A percentile compares a stretch with the other conserved stretches of the same genome.
These are phyloP conservation scores for Kalaharituber pfeilii DNA, from an alignment of 2,329 filamentous ascomycete species.

Conservation along the genomic window DNA sequence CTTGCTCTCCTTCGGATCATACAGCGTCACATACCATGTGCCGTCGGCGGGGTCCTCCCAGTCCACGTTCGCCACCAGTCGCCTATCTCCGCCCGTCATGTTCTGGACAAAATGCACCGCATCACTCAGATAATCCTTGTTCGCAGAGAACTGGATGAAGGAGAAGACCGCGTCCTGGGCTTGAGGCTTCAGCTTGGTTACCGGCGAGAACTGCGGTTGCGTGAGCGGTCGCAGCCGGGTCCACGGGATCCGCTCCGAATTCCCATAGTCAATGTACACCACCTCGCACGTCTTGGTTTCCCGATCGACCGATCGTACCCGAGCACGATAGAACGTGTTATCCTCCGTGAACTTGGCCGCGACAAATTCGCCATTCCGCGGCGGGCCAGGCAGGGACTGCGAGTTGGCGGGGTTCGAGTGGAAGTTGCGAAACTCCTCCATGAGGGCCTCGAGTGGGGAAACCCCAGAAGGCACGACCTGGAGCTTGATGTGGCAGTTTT, in stretches of 20 bases:
- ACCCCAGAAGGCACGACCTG: conserved; percentile 70
- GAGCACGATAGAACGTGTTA: conserved; percentile 84
- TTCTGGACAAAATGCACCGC: conserved; percentile 41
- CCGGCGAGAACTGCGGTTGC: conserved; percentile 59
- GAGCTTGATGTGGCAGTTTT: conserved; percentile 60
- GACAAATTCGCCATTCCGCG: conserved; percentile 82
- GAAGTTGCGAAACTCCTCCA: conserved; percentile 81
- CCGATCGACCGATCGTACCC: conserved; percentile 81
- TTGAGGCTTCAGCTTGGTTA: conserved; percentile 69
- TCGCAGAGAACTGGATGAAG: conserved; percentile 71
- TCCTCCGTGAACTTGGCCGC: conserved; percentile 82
- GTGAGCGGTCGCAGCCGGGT: conserved; percentile 62
- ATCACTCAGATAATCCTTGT: conserved; percentile 67
- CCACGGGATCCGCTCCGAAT: conserved; percentile 80
- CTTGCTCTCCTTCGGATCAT: conserved; percentile 51
- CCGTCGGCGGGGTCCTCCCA: conserved; percentile 60
- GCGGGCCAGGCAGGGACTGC: conserved; percentile 51
- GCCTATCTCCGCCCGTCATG: conserved; percentile 48
- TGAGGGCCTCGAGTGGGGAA: conserved; percentile 65
- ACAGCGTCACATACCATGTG: conserved; percentile 62
- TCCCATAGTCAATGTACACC: conserved; percentile 90
- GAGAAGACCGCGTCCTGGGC: conserved; percentile 74
- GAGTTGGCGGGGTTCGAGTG: conserved; percentile 71
- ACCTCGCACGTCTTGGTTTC: conserved; percentile 77
- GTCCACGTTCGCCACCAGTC: conserved; percentile 83